Evolutionary conservation across 2,329 filamentous ascomycete genomes (phyloP).

Genomic region (Hypoxylon sp.): DNA sequence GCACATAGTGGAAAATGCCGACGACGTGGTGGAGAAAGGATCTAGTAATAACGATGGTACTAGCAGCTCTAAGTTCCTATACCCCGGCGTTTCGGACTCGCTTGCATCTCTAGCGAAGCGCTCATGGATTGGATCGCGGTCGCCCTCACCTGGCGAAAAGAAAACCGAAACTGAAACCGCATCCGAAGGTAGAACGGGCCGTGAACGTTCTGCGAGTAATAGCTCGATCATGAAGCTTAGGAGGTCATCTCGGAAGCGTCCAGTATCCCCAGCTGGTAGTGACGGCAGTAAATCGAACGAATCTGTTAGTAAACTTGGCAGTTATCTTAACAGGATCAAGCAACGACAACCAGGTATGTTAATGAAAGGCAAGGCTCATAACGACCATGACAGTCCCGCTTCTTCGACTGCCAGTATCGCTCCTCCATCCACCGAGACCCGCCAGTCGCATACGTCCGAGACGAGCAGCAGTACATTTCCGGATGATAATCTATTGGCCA

Average conservation of each 20-base stretch:
- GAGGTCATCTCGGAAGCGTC: conserved; percentile 53
- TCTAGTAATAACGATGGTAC: conserved; percentile 14
- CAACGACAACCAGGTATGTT: conserved; percentile 61
- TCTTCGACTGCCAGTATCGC: conserved; percentile 64
- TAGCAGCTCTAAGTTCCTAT: conserved; percentile 46
- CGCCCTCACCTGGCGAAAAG: conserved; percentile 61
- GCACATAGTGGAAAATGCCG: conserved; percentile 55
- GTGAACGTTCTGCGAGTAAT: conserved; percentile 51
- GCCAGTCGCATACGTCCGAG: conserved; percentile 54
- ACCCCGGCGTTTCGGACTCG: conserved; percentile 60
- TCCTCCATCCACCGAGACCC: conserved; percentile 58
- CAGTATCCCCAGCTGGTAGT: conserved; percentile 50
- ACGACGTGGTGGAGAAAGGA: conserved; percentile 47
- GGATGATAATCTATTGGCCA: conserved; percentile 45
- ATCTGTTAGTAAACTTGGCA: conserved; percentile 53
- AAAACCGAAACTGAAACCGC: conserved; percentile 50
- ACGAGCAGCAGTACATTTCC: conserved; percentile 53
- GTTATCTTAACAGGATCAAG: conserved; percentile 68
- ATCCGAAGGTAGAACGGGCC: conserved; percentile 42
- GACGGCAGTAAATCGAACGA: conserved; percentile 56
- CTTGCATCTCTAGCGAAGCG: conserved; percentile 66
- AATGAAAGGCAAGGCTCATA: conserved; percentile 55
- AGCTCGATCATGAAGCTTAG: conserved; percentile 53
- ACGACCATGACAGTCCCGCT: conserved; percentile 59
- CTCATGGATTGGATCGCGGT: conserved; percentile 67